A percentile compares a stretch with the other conserved stretches of the same genome.
phyloP scores from a whole-genome alignment of 1,284 basidiomycete species.

The Mycena citricolor region DNA sequence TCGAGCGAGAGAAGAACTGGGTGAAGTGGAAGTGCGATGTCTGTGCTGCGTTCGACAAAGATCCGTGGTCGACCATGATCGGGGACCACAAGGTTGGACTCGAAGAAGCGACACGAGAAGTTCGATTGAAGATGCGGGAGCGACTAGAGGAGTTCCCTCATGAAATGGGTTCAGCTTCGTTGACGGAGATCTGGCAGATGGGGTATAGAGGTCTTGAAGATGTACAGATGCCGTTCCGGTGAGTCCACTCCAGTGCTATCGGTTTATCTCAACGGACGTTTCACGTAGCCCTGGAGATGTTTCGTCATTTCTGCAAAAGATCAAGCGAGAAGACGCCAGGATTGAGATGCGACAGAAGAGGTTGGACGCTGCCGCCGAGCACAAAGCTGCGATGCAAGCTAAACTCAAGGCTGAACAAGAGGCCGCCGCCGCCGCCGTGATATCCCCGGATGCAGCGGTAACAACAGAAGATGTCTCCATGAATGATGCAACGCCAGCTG shows the following conservation, averaged over 20 bases:
- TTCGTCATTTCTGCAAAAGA: constrained; percentile 68
- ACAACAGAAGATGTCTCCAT: constrained; percentile 27
- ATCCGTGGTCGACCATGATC: constrained; percentile 52
- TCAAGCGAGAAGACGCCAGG: constrained; percentile 62
- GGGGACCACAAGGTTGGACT: constrained; percentile 51
- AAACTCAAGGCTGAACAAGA: constrained; percentile 31
- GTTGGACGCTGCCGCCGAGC: constrained; percentile 42
- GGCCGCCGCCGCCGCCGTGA: constrained; percentile 21
- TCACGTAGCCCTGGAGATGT: constrained; percentile 63
- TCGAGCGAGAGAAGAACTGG: constrained; percentile 85
- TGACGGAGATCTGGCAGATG: constrained; percentile 80
- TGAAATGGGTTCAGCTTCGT: constrained; percentile 58
- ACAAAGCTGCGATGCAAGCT: constrained; percentile 41
- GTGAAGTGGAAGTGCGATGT: constrained; percentile 81
- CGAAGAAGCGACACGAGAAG: constrained; percentile 57
- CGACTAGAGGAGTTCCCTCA: constrained; percentile 59
- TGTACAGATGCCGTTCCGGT: constrained; percentile 67
- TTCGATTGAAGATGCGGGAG: constrained; percentile 52
- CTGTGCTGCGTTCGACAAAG: constrained; percentile 74
- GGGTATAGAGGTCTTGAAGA: constrained; percentile 66
- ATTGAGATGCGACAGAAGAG: constrained; percentile 61
- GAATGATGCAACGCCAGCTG: constrained; percentile 27
- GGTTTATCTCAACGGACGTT: constrained; percentile 15
- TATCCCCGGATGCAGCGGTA: constrained; percentile 30
- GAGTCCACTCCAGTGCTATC: constrained; percentile 27